Percentiles rank a stretch among this genome's conserved stretches.
phyloP scores from a whole-genome alignment of 257 asterid genomes.

The Solanum ossicruentum region DNA sequence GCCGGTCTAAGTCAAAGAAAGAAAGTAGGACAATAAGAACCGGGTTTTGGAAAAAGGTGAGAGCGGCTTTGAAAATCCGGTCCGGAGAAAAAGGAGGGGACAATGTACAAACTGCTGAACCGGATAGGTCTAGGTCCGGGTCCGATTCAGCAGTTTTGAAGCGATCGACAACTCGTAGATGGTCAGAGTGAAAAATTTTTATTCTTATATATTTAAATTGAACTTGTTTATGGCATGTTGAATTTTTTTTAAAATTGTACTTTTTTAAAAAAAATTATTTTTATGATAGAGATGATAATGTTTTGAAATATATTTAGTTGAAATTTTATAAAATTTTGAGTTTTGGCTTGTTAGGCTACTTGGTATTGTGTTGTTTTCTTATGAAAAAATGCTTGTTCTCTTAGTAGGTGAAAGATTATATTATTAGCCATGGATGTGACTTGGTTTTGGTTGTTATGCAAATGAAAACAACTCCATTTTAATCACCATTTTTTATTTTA shows the following conservation, averaged over 20 bases:
- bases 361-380: background rate
- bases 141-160: background rate
- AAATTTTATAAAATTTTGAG: background rate
- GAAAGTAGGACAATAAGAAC: conserved; percentile 11
- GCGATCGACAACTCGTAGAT: conserved; percentile 9
- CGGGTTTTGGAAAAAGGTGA: conserved; percentile 22
- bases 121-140: background rate
- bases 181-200: conserved; percentile 8
- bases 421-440: background rate
- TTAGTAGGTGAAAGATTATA: background rate
- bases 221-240: background rate
- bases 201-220: background rate
- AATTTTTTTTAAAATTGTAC: background rate
- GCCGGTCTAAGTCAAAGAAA: conserved; percentile 11
- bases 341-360: background rate
- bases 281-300: background rate
- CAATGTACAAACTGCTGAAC: background rate
- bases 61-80: conserved; percentile 10
- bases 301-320: background rate
- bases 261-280: background rate
- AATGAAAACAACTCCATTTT: background rate
- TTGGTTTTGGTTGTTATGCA: background rate
- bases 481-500: background rate
- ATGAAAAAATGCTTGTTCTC: background rate
- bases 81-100: background rate